phyloP scores from a whole-genome alignment of 2,329 filamentous ascomycete species.

The Rhytidhysteron rufulum region DNA sequence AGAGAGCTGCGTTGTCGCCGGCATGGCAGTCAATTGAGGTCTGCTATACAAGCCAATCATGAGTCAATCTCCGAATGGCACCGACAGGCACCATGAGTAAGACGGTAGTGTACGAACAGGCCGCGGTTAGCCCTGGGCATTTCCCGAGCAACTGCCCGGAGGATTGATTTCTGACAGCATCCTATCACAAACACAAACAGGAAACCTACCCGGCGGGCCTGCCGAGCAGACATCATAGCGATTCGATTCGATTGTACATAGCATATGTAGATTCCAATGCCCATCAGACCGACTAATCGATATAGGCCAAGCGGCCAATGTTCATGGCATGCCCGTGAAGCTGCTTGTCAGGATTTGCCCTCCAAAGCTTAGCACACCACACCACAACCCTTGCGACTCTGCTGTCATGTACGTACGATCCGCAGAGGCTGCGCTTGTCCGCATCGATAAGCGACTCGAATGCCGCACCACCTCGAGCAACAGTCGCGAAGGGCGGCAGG shows the following conservation, averaged over 20 bases:
- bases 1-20: no score
- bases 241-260: no score
- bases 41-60: background rate
- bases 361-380: conserved; percentile 9
- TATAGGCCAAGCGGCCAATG: no score
- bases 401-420: conserved; percentile 2
- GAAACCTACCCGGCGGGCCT: no score
- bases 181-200: conserved; percentile 10
- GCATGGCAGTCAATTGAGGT: no score
- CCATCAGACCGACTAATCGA: no score
- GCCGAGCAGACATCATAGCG: no score
- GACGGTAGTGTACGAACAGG: background rate
- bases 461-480: background rate
- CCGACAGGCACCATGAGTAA: background rate
- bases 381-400: conserved; percentile 7
- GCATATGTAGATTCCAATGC: no score
- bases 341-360: conserved; percentile 1
- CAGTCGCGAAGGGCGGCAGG: no score
- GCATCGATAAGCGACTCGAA: conserved; percentile 14
- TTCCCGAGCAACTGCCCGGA: conserved; percentile 2
- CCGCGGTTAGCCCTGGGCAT: no score
- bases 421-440: conserved; percentile 9
- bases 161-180: conserved; percentile 4
- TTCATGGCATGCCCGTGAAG: no score
- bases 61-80: background rate